phyloP scores from a whole-genome alignment of 2,329 filamentous ascomycete species.

The Albifimbria verrucaria region DNA sequence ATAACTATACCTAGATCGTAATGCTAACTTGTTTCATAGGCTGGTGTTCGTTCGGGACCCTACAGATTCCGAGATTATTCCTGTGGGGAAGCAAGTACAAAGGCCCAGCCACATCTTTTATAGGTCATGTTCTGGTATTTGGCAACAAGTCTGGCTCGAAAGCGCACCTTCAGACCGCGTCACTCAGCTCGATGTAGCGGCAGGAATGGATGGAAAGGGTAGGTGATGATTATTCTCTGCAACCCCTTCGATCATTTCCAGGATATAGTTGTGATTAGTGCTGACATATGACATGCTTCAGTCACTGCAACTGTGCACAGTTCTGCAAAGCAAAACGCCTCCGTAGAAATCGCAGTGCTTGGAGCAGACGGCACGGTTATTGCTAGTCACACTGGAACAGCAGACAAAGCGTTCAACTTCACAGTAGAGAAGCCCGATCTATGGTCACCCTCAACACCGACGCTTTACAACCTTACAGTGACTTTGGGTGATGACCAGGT shows the following conservation, averaged over 20 bases:
- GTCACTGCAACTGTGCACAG: conserved; percentile 55
- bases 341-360: conserved; percentile 33
- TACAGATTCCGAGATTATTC: conserved; percentile 59
- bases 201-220: conserved; percentile 52
- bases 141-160: conserved; percentile 71
- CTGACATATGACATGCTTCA: conserved; percentile 19
- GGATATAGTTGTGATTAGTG: too few species aligned
- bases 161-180: conserved; percentile 56
- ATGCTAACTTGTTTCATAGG: conserved; percentile 26
- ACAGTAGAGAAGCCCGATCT: conserved; percentile 50
- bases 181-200: conserved; percentile 55
- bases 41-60: conserved; percentile 66
- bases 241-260: neutral
- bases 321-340: conserved; percentile 28
- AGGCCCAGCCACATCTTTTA: conserved; percentile 65
- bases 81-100: conserved; percentile 62
- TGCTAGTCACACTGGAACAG: conserved; percentile 37
- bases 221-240: conserved; percentile 15
- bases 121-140: conserved; percentile 69
- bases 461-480: conserved; percentile 62
- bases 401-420: conserved; percentile 53
- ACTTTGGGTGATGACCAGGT: conserved; percentile 48
- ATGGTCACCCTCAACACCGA: conserved; percentile 64
- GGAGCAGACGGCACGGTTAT: conserved; percentile 36
- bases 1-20: neutral